Conservation (phyloP, 352 stramenopile species). For the Thraustochytrium striatum region DNA sequence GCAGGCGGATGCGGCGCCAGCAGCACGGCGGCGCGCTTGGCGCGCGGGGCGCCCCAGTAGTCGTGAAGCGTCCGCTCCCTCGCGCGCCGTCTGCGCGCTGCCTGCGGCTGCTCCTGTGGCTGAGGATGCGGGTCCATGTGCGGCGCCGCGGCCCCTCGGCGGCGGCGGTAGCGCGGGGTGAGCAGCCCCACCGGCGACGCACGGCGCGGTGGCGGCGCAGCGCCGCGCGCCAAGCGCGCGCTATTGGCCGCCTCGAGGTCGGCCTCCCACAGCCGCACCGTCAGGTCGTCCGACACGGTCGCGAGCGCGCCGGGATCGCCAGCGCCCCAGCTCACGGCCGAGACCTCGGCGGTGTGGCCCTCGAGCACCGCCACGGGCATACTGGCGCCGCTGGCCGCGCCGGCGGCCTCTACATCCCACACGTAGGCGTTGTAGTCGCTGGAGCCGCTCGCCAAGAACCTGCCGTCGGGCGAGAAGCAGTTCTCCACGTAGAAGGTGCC, state of each 20-base stretch:
- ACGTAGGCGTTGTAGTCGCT: neutral
- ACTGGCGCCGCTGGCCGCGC: no score
- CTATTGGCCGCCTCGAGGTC: neutral
- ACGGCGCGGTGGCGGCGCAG: no score
- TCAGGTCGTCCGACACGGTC: conserved; percentile 20
- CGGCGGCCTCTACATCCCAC: conserved; percentile 9
- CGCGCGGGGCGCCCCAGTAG: no score
- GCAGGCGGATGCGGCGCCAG: no score
- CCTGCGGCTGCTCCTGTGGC: no score
- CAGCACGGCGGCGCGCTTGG: no score
- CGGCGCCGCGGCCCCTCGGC: no score
- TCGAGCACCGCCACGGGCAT: neutral
- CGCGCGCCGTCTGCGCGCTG: no score
- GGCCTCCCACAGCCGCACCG: conserved; percentile 19
- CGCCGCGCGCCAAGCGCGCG: neutral
- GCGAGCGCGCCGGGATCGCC: neutral
- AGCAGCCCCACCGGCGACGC: neutral
- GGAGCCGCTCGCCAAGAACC: conserved; percentile 18
- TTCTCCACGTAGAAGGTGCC: conserved; percentile 18
- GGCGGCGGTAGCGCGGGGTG: no score
- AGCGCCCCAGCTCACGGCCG: conserved; percentile 13
- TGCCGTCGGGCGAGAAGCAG: conserved; percentile 23
- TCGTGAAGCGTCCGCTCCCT: no score
- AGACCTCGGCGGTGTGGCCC: conserved; percentile 24
- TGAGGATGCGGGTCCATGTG: no score